Base-by-base conservation (phyloP, 2,329 filamentous ascomycete genomes). In the Endothia cerciana region DNA sequence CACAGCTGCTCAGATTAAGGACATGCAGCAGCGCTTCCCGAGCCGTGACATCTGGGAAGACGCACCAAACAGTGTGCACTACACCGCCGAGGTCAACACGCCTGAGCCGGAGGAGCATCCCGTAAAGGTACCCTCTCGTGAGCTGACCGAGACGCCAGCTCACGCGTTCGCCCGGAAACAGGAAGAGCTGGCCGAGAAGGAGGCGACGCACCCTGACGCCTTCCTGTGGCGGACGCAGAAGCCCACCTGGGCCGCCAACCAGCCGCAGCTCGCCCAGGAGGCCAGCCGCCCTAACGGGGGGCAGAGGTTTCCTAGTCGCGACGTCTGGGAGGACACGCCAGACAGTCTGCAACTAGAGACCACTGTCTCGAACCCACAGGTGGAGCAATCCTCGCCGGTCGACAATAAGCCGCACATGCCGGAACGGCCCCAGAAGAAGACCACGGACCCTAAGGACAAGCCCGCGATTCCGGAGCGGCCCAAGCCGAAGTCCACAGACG, bases 31-130 rank as follows among this genome's bases (percentile, higher is more conserved):
- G 67, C 78, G 85, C 68, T 99, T 99, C 78, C 95, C 95, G 1
- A 97, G 94, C 77, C 91, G 94, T 76, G 95, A 99, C 75, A 87
- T 98, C 49, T 99, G 95, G 95, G 95, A 99, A 80, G 96, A 99
- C 76, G 90, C 93, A 0, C 95, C 96, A 4, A 91, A 89, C 74
- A 97, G 93, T 77, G 83, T 92, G 62, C 89, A 95, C 73, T 88
- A 86, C 73, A 89, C 87, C 41, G 89, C 94, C 3, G 93, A 92
- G 67, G 94, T 98, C 8, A 92, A 90, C 2, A 95, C 92, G 0
- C 93, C 93, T 1, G 91, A 93, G 70, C 80, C 74, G 69, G 77
- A 68, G 66, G 79, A 76, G 38, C 73, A 71, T 28, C 57, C 70
- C 25, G 68, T 69, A 15, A 73, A 72, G 53, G 60, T 79, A 65